phyloP scores from a whole-genome alignment of 305 asterid genomes.

The Fraxinus velutina region DNA sequence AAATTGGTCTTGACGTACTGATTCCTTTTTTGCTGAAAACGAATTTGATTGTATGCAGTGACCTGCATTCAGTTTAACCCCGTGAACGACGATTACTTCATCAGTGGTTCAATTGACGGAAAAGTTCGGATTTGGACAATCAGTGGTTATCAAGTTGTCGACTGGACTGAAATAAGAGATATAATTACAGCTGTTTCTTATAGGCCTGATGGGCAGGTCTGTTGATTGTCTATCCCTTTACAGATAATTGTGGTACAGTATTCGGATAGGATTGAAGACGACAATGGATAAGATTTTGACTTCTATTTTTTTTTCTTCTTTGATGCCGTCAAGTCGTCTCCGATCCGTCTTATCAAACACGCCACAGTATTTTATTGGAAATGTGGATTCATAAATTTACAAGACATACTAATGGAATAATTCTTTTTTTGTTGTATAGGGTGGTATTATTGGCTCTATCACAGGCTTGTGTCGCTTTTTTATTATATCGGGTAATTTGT shows the following conservation, averaged over 20 bases:
- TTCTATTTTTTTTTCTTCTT: background rate
- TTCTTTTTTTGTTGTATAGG: constrained; percentile 43
- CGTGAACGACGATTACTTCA: constrained; percentile 59
- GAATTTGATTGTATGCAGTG: constrained; percentile 54
- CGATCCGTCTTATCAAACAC: background rate
- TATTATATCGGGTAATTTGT: constrained; percentile 54
- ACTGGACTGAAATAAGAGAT: constrained; percentile 77
- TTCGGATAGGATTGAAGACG: background rate
- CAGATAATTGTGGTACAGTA: background rate
- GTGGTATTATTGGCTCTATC: constrained; percentile 75
- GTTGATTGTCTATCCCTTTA: constrained; percentile 18
- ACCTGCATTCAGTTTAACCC: constrained; percentile 86
- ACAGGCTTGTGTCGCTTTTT: constrained; percentile 69
- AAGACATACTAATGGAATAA: background rate
- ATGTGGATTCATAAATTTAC: background rate
- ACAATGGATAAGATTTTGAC: background rate
- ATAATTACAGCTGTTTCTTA: constrained; percentile 84
- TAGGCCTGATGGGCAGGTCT: constrained; percentile 83
- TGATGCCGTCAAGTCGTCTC: background rate
- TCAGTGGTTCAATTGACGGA: constrained; percentile 97
- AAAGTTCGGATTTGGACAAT: constrained; percentile 86
- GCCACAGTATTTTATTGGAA: background rate
- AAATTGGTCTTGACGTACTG: constrained; percentile 12
- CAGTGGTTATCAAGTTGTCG: constrained; percentile 63
- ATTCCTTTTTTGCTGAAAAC: constrained; percentile 24